Conservation (phyloP, 331 rosid species). For the Acacia concinna region DNA sequence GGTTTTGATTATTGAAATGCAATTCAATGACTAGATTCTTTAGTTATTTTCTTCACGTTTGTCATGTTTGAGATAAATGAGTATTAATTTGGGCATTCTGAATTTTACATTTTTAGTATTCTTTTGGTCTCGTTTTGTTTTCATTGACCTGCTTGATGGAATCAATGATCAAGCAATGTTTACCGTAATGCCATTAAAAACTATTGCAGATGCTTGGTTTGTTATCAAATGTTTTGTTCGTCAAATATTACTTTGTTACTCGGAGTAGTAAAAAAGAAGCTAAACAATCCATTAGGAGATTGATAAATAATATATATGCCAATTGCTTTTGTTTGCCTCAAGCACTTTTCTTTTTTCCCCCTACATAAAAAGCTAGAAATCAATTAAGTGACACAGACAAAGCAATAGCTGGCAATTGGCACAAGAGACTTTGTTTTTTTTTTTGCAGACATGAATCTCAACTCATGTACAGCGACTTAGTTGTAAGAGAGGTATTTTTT, state of each 20-base stretch:
- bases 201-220: background rate
- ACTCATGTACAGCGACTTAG: background rate
- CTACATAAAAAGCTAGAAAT: no score
- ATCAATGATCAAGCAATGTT: background rate
- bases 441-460: background rate
- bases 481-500: background rate
- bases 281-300: background rate
- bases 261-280: background rate
- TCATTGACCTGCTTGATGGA: background rate
- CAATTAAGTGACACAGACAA: background rate
- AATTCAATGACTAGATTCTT: slow-evolving; percentile 1
- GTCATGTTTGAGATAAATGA: background rate
- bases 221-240: background rate
- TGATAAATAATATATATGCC: background rate
- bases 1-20: slow-evolving; percentile 21
- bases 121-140: background rate
- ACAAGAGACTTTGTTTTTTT: no score
- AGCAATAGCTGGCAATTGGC: background rate
- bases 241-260: background rate
- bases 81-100: background rate
- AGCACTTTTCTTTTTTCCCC: background rate
- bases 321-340: background rate
- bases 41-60: slow-evolving; percentile 4
- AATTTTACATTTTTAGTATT: background rate
- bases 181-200: background rate